Evolutionary conservation across 768 basidiomycete species (phyloP).

Genomic region (Aureoboletus auriporus): DNA sequence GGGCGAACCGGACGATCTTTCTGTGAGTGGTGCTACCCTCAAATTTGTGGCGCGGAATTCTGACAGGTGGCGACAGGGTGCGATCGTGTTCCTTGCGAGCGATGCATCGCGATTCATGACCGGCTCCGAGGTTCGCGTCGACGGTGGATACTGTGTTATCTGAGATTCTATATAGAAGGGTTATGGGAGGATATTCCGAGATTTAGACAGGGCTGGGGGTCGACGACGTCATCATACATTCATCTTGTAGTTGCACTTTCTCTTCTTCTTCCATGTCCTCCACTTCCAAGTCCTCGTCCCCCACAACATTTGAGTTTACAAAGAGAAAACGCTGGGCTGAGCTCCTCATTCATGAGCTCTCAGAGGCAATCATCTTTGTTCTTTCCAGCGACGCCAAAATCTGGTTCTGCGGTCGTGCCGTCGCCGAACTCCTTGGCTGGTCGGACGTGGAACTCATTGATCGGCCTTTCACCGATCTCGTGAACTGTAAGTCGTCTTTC

Average conservation of each 20-base stretch:
- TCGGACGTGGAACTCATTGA: conserved; percentile 69
- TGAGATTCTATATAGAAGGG: conserved; percentile 22
- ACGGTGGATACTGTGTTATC: conserved; percentile 83
- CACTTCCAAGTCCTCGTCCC: conserved; percentile 7
- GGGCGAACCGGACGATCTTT: conserved; percentile 90
- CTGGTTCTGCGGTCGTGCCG: conserved; percentile 64
- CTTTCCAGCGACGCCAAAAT: conserved; percentile 61
- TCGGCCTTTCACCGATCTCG: conserved; percentile 56
- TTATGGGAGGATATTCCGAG: too few species aligned
- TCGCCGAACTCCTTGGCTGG: conserved; percentile 77
- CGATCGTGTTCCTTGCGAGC: conserved; percentile 85
- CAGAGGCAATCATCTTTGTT: conserved; percentile 67
- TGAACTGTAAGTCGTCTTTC: conserved; percentile 49
- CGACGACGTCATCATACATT: conserved; percentile 24
- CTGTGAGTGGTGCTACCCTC: conserved; percentile 41
- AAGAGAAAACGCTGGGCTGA: conserved; percentile 88
- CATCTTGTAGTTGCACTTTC: not conserved
- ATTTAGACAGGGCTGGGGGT: conserved; percentile 2
- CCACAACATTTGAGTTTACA: conserved; percentile 69
- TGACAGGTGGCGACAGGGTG: conserved; percentile 47
- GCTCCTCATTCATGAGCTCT: conserved; percentile 69
- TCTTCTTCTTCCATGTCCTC: conserved; percentile 12
- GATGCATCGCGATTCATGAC: conserved; percentile 92
- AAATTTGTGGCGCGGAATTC: not conserved
- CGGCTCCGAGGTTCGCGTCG: conserved; percentile 78